Evolutionary conservation across 352 stramenopile genomes (phyloP).

Genomic region (Phytophthora palmivora): DNA sequence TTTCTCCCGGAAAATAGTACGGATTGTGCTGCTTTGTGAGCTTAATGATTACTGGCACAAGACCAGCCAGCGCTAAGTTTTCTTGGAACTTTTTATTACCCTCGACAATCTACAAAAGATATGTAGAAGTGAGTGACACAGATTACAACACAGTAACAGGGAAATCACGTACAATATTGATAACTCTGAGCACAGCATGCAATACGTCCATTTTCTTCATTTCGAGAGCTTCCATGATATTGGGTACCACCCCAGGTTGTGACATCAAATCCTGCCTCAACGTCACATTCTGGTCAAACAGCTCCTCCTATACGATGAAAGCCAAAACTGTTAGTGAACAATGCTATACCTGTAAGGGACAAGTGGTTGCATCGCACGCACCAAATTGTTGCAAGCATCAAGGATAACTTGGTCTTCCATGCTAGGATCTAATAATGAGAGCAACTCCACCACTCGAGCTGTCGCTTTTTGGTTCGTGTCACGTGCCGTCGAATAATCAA

Average conservation of each 20-base stretch:
- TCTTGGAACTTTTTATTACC: slow-evolving; percentile 93
- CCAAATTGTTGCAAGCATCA: slow-evolving; percentile 78
- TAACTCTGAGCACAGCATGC: slow-evolving; percentile 84
- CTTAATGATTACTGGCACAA: slow-evolving; percentile 93
- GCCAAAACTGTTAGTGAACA: slow-evolving; percentile 3
- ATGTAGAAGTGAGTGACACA: slow-evolving; percentile 6
- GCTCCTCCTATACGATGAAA: slow-evolving; percentile 53
- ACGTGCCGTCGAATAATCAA: slow-evolving; percentile 75
- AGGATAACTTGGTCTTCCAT: slow-evolving; percentile 89
- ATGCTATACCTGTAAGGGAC: not conserved
- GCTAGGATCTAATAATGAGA: slow-evolving; percentile 80
- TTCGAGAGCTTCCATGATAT: slow-evolving; percentile 93
- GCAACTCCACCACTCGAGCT: slow-evolving; percentile 72
- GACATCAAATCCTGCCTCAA: slow-evolving; percentile 88
- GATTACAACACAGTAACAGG: not conserved
- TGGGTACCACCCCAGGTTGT: slow-evolving; percentile 91
- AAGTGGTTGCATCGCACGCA: slow-evolving; percentile 11
- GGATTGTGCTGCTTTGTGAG: slow-evolving; percentile 73
- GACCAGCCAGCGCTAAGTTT: slow-evolving; percentile 89
- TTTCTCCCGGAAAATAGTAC: slow-evolving; percentile 32
- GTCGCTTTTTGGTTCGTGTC: slow-evolving; percentile 85
- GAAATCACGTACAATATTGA: slow-evolving; percentile 74
- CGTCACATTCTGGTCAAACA: slow-evolving; percentile 81
- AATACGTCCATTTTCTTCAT: slow-evolving; percentile 92
- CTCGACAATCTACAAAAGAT: slow-evolving; percentile 76